A percentile compares a stretch with the other conserved stretches of the same genome.
Conservation (phyloP, 768 basidiomycete species). For the Leucocoprinus birnbaumii region DNA sequence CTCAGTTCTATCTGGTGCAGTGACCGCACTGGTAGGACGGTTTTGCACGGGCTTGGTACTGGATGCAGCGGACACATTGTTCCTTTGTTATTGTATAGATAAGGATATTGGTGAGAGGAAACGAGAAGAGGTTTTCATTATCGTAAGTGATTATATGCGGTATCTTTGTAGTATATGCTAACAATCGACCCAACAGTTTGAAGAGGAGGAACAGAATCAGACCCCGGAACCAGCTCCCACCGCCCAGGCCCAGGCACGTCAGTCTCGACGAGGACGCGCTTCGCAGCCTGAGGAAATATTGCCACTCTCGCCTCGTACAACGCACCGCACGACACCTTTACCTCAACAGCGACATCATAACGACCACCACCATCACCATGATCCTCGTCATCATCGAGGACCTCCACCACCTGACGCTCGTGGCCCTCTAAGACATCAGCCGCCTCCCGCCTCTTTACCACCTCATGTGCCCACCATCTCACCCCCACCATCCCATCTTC, state of each 20-base stretch:
- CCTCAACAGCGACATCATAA: slow-evolving; percentile 3
- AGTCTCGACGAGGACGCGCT: slow-evolving; percentile 1
- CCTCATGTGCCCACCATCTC: not conserved
- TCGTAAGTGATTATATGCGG: too few species aligned
- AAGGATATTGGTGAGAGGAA: slow-evolving; percentile 38
- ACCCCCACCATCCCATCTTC: too few species aligned
- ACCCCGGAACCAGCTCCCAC: not conserved
- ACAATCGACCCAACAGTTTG: slow-evolving; percentile 25
- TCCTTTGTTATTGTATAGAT: slow-evolving; percentile 49
- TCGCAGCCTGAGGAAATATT: slow-evolving; percentile 14
- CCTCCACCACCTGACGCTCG: too few species aligned
- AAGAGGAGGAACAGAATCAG: slow-evolving; percentile 21
- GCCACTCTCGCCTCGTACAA: slow-evolving; percentile 13
- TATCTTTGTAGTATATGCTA: not conserved
- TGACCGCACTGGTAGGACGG: slow-evolving; percentile 78
- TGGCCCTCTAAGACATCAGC: too few species aligned
- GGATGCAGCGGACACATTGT: slow-evolving; percentile 54
- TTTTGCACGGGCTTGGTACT: slow-evolving; percentile 82
- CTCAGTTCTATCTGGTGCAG: slow-evolving; percentile 71
- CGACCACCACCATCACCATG: too few species aligned
- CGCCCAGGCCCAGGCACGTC: slow-evolving; percentile 10
- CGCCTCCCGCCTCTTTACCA: not conserved
- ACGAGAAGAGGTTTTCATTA: slow-evolving; percentile 39
- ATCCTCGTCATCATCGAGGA: too few species aligned
- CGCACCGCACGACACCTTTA: slow-evolving; percentile 12